Percentiles rank a stretch among this genome's conserved stretches.
phyloP scores from a whole-genome alignment of 2,329 filamentous ascomycete species.

The Calonectria pseudoturangicola region DNA sequence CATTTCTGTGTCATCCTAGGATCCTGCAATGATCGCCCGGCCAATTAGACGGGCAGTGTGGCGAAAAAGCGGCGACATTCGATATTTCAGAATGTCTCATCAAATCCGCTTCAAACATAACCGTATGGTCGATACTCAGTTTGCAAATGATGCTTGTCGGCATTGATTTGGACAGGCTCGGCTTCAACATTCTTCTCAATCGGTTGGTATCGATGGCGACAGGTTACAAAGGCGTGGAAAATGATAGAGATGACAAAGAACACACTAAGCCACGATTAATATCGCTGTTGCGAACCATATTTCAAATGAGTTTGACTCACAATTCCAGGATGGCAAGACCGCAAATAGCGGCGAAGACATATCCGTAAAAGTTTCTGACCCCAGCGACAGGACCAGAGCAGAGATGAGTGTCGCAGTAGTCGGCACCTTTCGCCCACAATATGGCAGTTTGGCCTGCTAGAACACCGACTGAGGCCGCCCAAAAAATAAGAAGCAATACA shows the following conservation, averaged over 20 bases:
- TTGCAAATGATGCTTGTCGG: not conserved
- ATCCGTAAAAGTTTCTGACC: constrained; percentile 51
- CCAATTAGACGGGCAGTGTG: too few species aligned
- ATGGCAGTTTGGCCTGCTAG: constrained; percentile 61
- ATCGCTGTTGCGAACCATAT: not conserved
- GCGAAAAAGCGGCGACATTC: not conserved
- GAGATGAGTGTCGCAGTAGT: constrained; percentile 51
- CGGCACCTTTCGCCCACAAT: constrained; percentile 43
- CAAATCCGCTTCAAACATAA: not conserved
- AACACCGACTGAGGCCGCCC: constrained; percentile 67
- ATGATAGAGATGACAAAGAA: constrained; percentile 65
- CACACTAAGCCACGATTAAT: constrained; percentile 56
- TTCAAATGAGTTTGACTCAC: constrained; percentile 57
- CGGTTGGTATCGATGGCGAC: constrained; percentile 58
- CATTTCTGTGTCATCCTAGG: too few species aligned
- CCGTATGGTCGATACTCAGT: constrained; percentile 17
- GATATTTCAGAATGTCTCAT: too few species aligned
- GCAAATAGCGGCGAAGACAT: constrained; percentile 58
- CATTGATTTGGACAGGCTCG: constrained; percentile 2
- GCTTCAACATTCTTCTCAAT: not conserved
- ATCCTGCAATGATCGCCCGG: not conserved
- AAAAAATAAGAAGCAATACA: constrained; percentile 71
- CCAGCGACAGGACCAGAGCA: constrained; percentile 45
- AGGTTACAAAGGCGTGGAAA: constrained; percentile 63
- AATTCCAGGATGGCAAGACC: constrained; percentile 65